Conservation (phyloP, 192 early-diverging fungal species). For the Jimgerdemannia lactiflua region DNA sequence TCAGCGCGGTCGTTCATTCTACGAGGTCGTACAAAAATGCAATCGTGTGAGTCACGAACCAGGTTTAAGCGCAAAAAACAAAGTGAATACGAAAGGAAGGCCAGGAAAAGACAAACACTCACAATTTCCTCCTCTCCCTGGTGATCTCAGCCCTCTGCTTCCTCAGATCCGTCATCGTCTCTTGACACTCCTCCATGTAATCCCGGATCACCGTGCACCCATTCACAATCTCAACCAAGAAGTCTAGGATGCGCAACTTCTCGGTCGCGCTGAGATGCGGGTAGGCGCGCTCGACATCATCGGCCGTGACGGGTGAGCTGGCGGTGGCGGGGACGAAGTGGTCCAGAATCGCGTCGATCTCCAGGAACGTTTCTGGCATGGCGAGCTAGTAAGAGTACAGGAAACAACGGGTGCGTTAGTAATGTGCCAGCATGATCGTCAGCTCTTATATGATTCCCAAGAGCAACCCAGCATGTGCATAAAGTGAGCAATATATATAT, state of each 20-base stretch:
- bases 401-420: slow-evolving; percentile 1
- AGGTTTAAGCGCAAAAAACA: too few species aligned
- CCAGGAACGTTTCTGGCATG: slow-evolving; percentile 32
- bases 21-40: neutral
- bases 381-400: slow-evolving; percentile 30
- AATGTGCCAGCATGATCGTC: neutral
- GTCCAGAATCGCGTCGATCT: slow-evolving; percentile 42
- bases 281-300: slow-evolving; percentile 41
- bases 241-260: slow-evolving; percentile 64
- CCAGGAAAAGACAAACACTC: slow-evolving; percentile 23
- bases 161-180: slow-evolving; percentile 65
- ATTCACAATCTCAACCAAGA: slow-evolving; percentile 54
- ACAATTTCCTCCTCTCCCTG: slow-evolving; percentile 62
- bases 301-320: slow-evolving; percentile 11
- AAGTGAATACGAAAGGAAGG: too few species aligned
- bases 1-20: slow-evolving; percentile 34
- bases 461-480: too few species aligned
- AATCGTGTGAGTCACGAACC: neutral
- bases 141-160: slow-evolving; percentile 74
- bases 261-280: slow-evolving; percentile 35
- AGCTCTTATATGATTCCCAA: neutral
- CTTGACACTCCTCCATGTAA: slow-evolving; percentile 73
- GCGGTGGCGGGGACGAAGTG: slow-evolving; percentile 39
- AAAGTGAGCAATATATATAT: too few species aligned
- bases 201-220: slow-evolving; percentile 58